These are phyloP conservation scores for Raphanus hybrid DNA, from an alignment of 441 rosid species.

Conservation along the genomic window DNA sequence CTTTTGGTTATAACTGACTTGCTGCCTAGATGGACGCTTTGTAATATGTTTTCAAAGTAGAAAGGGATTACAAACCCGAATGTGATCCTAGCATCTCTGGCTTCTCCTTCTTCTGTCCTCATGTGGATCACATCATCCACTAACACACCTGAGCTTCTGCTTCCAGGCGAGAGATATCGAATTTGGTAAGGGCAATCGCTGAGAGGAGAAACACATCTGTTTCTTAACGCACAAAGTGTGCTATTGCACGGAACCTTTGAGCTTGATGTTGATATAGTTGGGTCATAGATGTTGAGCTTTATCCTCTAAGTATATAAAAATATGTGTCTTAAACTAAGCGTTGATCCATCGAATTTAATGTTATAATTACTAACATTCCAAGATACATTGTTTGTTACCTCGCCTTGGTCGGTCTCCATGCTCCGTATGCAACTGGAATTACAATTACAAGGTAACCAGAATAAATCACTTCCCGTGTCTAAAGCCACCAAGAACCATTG, in stretches of 20 bases:
- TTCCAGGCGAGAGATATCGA: constrained; percentile 69
- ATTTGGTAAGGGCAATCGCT: constrained; percentile 70
- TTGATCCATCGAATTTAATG: not conserved
- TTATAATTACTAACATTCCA: not conserved
- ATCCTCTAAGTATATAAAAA: constrained; percentile 45
- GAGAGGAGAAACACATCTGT: constrained; percentile 52
- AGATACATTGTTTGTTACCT: constrained; percentile 46
- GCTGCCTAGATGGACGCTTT: no score
- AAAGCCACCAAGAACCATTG: constrained; percentile 81
- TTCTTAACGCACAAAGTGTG: constrained; percentile 48
- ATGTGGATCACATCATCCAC: constrained; percentile 84
- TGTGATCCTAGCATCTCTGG: constrained; percentile 59
- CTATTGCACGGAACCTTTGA: constrained; percentile 66
- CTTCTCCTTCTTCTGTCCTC: constrained; percentile 52
- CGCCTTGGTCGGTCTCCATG: constrained; percentile 45
- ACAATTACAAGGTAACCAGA: constrained; percentile 96
- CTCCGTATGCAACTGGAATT: constrained; percentile 29
- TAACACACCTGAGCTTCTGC: constrained; percentile 67
- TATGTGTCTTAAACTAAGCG: not conserved
- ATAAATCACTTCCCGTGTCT: constrained; percentile 90
- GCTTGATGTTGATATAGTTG: constrained; percentile 69
- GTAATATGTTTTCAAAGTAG: not conserved
- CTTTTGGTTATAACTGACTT: no score
- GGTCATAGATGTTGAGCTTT: constrained; percentile 65
- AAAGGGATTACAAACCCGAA: constrained; percentile 64